Base-by-base conservation (phyloP, 345 rosid species). In the Moringa oleifera region DNA sequence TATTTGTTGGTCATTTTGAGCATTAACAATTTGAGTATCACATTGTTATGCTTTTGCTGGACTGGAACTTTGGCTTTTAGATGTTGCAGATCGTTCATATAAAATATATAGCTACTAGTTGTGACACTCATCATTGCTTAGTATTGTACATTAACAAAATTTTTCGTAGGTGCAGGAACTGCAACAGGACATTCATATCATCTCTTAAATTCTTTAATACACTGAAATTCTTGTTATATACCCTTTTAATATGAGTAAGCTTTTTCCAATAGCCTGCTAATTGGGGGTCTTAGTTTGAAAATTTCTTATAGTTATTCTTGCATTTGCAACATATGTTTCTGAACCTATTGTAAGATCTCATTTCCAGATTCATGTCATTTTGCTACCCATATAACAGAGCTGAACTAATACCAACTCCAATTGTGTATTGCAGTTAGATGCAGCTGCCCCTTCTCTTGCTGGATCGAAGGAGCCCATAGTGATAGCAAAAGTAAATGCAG, bases 401-500 rank as follows among this genome's bases (percentile, higher is more conserved):
- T 51, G 8, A 19, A 18, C 16, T 52, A 19, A n/a, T 51, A 20
- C 19, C 22, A 6, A 20, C 18, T 23, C 13, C 24, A 20, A 17
- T 67, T 47, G 45, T 64, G 57, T 56, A 20, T 15, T 77, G 78
- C 79, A 94, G 99, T 81, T 94, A 67, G 93, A 88, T 71, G 89
- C 83, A 41, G 99, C 97, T 53, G 99, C 97, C 18, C 83, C 85
- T n/a, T 36, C 81, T 69, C 90, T 90, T 64, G 80, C 92, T 25
- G 77, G 66, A 67, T 67, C 83, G 68, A 94, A 85, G 66, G 71
- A 83, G 70, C 95, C 99, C n/a, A 68, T 94, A 18, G 77, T 83
- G 55, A 75, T 94, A 57, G 97, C 95, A 0, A 94, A 94, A 88
- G 72, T 94, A 12, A 58, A 94, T 77, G 97, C 95, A 58, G 97